phyloP scores from a whole-genome alignment of 352 stramenopile species.

The Proteromonas lacertae region DNA sequence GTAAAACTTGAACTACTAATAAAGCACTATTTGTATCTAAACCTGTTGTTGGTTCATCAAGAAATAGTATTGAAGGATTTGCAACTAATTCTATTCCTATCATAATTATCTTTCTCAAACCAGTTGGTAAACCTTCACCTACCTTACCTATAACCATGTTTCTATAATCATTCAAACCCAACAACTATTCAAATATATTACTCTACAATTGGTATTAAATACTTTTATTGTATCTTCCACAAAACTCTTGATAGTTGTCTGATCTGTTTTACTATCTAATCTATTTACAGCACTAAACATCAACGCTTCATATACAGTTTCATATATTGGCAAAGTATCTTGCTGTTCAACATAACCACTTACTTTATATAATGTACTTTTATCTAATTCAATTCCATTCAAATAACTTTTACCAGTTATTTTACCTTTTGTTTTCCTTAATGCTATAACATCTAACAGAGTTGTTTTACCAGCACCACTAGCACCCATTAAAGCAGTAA shows the following conservation, averaged over 20 bases:
- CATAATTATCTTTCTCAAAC: conserved; percentile 53
- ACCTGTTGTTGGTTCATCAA: conserved; percentile 40
- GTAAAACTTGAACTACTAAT: conserved; percentile 37
- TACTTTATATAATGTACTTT: too few relatives aligned
- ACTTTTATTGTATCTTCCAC: too few relatives aligned
- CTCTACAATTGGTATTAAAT: too few relatives aligned
- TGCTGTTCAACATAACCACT: conserved; percentile 59
- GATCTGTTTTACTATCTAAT: conserved; percentile 11
- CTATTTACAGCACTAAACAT: conserved; percentile 47
- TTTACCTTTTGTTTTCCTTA: too few relatives aligned
- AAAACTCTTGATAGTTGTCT: too few relatives aligned
- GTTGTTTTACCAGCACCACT: too few relatives aligned
- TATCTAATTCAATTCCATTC: too few relatives aligned
- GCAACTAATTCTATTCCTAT: conserved; percentile 51
- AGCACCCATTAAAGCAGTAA: conserved; percentile 56
- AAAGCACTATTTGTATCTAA: conserved; percentile 40
- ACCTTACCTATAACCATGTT: conserved; percentile 16
- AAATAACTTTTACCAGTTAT: too few relatives aligned
- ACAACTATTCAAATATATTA: conserved; percentile 7
- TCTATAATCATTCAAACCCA: conserved; percentile 14
- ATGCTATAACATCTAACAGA: too few relatives aligned
- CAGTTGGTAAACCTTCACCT: conserved; percentile 26
- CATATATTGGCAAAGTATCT: conserved; percentile 32
- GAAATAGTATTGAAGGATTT: conserved; percentile 29
- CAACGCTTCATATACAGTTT: conserved; percentile 44